Evolutionary conservation across 805 yeast genomes (phyloP).

Genomic region (Yamadazyma scolyti): DNA sequence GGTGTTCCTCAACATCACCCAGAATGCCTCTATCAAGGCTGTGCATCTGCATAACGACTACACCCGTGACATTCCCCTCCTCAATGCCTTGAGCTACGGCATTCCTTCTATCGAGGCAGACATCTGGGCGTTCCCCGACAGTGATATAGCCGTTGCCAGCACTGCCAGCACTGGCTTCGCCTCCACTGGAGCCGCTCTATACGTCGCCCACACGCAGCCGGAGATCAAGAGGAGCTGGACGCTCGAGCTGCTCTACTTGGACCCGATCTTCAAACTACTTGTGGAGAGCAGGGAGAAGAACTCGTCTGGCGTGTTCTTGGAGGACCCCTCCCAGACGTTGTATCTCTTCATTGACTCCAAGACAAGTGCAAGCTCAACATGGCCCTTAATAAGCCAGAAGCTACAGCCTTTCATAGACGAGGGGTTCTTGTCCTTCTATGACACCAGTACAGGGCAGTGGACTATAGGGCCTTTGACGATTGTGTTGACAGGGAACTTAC

Average conservation of each 20-base stretch:
- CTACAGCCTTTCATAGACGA: constrained; percentile 46
- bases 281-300: constrained; percentile 40
- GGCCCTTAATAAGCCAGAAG: constrained; percentile 40
- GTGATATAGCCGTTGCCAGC: too few relatives aligned
- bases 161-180: constrained; percentile 13
- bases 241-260: constrained; percentile 47
- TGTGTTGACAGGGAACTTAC: constrained; percentile 64
- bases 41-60: constrained; percentile 71
- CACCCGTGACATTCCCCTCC: constrained; percentile 54
- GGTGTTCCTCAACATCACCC: constrained; percentile 2
- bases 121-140: constrained; percentile 48
- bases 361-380: constrained; percentile 46
- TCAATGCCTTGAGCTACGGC: constrained; percentile 55
- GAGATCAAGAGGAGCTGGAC: constrained; percentile 46
- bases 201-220: constrained; percentile 58
- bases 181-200: constrained; percentile 30
- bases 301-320: constrained; percentile 29
- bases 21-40: constrained; percentile 10
- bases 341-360: constrained; percentile 64
- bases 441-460: constrained; percentile 27
- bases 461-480: constrained; percentile 56
- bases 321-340: constrained; percentile 47
- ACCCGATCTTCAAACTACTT: constrained; percentile 47
- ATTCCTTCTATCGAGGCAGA: constrained; percentile 64
- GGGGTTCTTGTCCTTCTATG: constrained; percentile 50